Conservation (phyloP, 345 rosid species). For the Nasturtium officinale region DNA sequence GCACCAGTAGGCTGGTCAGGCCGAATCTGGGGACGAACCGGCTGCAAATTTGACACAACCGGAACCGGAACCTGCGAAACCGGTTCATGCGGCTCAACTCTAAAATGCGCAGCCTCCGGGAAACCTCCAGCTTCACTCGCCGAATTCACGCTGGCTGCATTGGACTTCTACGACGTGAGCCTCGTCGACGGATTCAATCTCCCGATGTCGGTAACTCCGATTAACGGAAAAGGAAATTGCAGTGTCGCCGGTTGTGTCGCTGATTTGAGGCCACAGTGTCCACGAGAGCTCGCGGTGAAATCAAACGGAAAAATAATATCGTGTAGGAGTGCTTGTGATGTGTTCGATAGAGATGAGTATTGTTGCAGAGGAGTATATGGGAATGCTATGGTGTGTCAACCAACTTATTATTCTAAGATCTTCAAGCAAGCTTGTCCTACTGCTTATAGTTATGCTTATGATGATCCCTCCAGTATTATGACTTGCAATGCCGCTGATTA, state of each 20-base stretch:
- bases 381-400: conserved; percentile 57
- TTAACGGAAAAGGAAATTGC: conserved; percentile 75
- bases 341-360: conserved; percentile 80
- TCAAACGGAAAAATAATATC: conserved; percentile 58
- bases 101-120: conserved; percentile 66
- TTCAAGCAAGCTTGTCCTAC: conserved; percentile 86
- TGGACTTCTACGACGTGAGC: conserved; percentile 84
- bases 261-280: conserved; percentile 62
- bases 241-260: conserved; percentile 62
- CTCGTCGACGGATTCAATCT: conserved; percentile 89
- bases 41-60: conserved; percentile 62
- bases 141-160: conserved; percentile 63
- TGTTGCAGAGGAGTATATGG: conserved; percentile 77
- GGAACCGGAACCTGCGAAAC: conserved; percentile 76
- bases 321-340: conserved; percentile 93
- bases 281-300: conserved; percentile 62
- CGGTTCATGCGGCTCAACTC: conserved; percentile 66
- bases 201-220: conserved; percentile 61
- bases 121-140: conserved; percentile 77
- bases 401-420: conserved; percentile 73
- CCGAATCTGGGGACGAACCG: conserved; percentile 85
- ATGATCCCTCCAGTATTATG: conserved; percentile 76
- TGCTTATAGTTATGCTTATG: conserved; percentile 86
- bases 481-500: conserved; percentile 79
- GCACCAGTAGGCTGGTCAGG: conserved; percentile 86